Base-by-base conservation (phyloP, 2,329 filamentous ascomycete species). In the Colletotrichum chlorophyti region DNA sequence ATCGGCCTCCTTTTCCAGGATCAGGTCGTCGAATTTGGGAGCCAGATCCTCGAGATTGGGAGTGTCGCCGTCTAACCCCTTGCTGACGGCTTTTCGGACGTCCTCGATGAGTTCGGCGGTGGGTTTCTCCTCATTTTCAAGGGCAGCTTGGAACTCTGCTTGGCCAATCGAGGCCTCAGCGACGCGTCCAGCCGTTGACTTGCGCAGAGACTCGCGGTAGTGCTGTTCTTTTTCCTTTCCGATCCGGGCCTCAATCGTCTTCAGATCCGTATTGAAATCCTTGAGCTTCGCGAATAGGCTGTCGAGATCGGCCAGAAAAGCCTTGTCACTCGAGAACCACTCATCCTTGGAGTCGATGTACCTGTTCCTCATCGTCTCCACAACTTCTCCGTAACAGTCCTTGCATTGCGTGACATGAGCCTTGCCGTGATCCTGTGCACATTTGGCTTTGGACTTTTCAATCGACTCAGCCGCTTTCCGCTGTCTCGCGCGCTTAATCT, bases 301-400 rank as follows among this genome's bases (percentile, higher is more conserved):
- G 60, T 81, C 79, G 10, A 86, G 72, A 52, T 81, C 79, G 49
- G 76, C 72, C 19, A 84, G 70, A 58, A 86, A 84, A 7, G 72
- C 71, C 26, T 72, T 72, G 27, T 81, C 72, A 41, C 76, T 74
- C 3, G 78, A 73, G 66, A 85, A 84, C 83, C 83, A 86, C 65
- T 83, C 80, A 17, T 72, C 66, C 40, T 58, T 52, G 23, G 58
- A 58, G 35, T 71, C 68, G 14, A 74, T 64, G 60, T 77, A 80
- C 35, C 74, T 73, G 48, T 71, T 68, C 52, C 74, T 67, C 66
- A 85, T 73, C 29, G 74, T 72, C 29, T 80, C 76, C 37, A 85
- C 65, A 5, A 82, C 68, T 51, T 78, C 74, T 17, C 69, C 68
- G 69, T 79, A 83, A 66, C 82, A 85, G 21, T 74, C 70, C 9